Evolutionary conservation across 768 basidiomycete species (phyloP).

Genomic region (Mrakia frigida): DNA sequence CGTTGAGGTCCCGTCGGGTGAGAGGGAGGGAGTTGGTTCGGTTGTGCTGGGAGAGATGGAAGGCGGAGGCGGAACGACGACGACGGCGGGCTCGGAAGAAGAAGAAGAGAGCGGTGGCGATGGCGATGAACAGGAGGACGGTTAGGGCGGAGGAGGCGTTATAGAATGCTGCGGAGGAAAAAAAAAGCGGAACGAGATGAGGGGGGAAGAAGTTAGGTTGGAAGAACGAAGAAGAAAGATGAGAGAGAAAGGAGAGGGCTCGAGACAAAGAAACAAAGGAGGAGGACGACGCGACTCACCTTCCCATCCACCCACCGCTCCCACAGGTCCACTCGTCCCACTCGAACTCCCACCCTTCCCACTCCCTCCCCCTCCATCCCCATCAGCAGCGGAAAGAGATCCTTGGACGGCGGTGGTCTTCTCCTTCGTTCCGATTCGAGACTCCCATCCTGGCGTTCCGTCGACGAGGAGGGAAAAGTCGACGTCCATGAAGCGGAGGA

Average conservation of each 20-base stretch:
- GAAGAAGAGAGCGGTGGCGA: conserved; percentile 65
- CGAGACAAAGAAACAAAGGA: too few species aligned
- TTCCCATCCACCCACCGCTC: conserved; percentile 75
- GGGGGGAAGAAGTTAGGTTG: background rate
- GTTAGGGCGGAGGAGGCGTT: conserved; percentile 83
- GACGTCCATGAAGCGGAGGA: conserved; percentile 91
- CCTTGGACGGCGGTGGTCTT: conserved; percentile 12
- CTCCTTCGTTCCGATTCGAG: conserved; percentile 62
- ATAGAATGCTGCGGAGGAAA: conserved; percentile 65
- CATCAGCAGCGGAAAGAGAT: background rate
- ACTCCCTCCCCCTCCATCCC: background rate
- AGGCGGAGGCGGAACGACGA: conserved; percentile 36
- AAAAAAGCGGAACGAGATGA: background rate
- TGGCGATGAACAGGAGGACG: conserved; percentile 68
- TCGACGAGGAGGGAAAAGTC: conserved; percentile 77
- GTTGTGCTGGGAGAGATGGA: background rate
- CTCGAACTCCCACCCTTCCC: background rate
- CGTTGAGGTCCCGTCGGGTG: conserved; percentile 9
- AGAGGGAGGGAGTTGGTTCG: conserved; percentile 17
- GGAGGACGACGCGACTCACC: conserved; percentile 48
- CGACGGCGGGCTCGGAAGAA: conserved; percentile 64
- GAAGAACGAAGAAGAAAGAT: background rate
- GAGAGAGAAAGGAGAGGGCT: background rate
- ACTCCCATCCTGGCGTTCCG: conserved; percentile 73
- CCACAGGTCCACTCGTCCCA: background rate